Evolutionary conservation across 768 basidiomycete species (phyloP).

Genomic region (Kondoa subrosea): DNA sequence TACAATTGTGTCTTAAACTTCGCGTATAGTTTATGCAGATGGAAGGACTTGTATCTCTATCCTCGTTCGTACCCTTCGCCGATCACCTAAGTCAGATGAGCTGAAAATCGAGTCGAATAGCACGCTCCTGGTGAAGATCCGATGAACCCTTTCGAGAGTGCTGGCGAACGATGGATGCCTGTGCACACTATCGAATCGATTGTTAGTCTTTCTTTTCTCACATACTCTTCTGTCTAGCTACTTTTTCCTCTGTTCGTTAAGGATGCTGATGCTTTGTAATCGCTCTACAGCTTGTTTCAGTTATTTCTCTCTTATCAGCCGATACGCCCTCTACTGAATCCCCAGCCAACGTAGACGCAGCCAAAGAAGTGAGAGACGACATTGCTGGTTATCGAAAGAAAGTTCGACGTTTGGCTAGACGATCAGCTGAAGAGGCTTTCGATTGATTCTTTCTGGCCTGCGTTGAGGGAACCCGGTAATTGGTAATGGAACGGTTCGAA

Average conservation of each 20-base stretch:
- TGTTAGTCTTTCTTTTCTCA: constrained; percentile 37
- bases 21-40: constrained; percentile 32
- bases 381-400: constrained; percentile 76
- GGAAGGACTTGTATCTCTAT: constrained; percentile 38
- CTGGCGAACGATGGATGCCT: constrained; percentile 92
- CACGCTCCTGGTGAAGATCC: constrained; percentile 93
- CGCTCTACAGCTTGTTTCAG: constrained; percentile 65
- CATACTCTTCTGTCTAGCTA: too few species aligned
- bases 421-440: constrained; percentile 74
- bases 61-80: constrained; percentile 22
- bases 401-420: constrained; percentile 70
- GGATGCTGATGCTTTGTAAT: too few species aligned
- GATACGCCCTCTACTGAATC: constrained; percentile 81
- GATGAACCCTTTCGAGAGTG: constrained; percentile 81
- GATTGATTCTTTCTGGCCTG: constrained; percentile 36
- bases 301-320: constrained; percentile 85
- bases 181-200: constrained; percentile 95
- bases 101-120: constrained; percentile 30
- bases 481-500: too few species aligned
- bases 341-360: constrained; percentile 91
- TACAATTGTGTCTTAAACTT: not conserved
- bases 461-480: too few species aligned
- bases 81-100: too few species aligned
- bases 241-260: too few species aligned
- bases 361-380: constrained; percentile 46